phyloP scores from a whole-genome alignment of 2,329 filamentous ascomycete species.

The Simplicillium aogashimaense region DNA sequence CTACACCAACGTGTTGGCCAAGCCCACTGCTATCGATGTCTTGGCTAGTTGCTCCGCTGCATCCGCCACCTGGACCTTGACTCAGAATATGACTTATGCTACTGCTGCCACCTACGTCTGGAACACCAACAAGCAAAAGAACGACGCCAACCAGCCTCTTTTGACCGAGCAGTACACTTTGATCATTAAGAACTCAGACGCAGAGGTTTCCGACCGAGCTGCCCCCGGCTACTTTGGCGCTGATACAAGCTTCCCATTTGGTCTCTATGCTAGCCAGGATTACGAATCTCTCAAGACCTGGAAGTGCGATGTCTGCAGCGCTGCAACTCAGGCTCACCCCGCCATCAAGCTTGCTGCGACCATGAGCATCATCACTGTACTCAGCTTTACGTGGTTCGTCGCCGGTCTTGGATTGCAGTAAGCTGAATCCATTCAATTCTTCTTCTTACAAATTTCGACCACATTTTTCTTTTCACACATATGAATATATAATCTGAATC shows the following conservation, averaged over 20 bases:
- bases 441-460: no score
- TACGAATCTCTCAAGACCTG: conserved; percentile 44
- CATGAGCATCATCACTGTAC: conserved; percentile 45
- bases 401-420: no score
- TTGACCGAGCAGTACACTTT: conserved; percentile 49
- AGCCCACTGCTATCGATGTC: conserved; percentile 51
- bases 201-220: conserved; percentile 37
- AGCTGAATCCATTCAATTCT: no score
- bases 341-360: conserved; percentile 39
- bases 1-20: conserved; percentile 50
- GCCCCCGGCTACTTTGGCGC: conserved; percentile 45
- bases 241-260: conserved; percentile 41
- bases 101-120: conserved; percentile 43
- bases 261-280: conserved; percentile 42
- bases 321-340: conserved; percentile 33
- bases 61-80: conserved; percentile 48
- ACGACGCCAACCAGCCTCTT: conserved; percentile 34
- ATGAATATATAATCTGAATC: no score
- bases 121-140: conserved; percentile 45
- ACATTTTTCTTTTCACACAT: no score
- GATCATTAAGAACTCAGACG: conserved; percentile 50
- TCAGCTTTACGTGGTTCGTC: conserved; percentile 53
- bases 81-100: conserved; percentile 51
- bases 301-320: conserved; percentile 47
- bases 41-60: conserved; percentile 44